Evolutionary conservation across 116 monocot species (phyloP).

Genomic region (Zostera marina): DNA sequence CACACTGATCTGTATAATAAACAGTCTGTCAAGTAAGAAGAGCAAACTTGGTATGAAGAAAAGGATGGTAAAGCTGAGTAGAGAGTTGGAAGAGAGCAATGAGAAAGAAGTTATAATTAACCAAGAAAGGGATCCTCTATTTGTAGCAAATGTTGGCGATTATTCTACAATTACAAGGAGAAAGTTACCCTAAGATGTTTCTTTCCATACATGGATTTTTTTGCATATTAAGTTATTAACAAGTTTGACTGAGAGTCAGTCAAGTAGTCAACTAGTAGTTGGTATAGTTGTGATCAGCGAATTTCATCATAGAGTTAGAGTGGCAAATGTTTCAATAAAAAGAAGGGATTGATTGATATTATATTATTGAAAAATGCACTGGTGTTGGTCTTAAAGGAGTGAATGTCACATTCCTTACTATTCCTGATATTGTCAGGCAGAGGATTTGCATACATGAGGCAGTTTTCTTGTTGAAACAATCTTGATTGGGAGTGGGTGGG

Average conservation of each 20-base stretch:
- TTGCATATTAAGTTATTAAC: background rate
- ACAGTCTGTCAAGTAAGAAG: conserved; percentile 38
- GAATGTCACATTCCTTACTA: background rate
- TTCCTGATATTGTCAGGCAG: background rate
- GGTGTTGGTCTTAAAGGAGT: background rate
- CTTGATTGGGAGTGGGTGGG: background rate
- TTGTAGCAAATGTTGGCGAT: conserved; percentile 86
- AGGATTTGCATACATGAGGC: background rate
- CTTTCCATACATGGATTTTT: background rate
- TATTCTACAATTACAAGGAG: conserved; percentile 31
- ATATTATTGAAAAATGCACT: no score
- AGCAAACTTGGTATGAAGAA: conserved; percentile 67
- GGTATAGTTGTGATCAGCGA: background rate
- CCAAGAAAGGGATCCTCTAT: conserved; percentile 65
- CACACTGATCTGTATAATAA: conserved; percentile 85
- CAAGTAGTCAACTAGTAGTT: background rate
- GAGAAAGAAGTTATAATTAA: conserved; percentile 8
- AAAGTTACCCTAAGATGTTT: conserved; percentile 4
- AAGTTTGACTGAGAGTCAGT: background rate
- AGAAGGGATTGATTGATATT: no score
- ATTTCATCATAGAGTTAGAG: background rate
- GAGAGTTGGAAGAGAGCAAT: conserved; percentile 45
- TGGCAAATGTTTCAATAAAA: no score
- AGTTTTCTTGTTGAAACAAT: background rate
- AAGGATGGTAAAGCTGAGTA: conserved; percentile 62